Evolutionary conservation across 331 rosid genomes (phyloP).

Genomic region (Erythrophleum ivorense): DNA sequence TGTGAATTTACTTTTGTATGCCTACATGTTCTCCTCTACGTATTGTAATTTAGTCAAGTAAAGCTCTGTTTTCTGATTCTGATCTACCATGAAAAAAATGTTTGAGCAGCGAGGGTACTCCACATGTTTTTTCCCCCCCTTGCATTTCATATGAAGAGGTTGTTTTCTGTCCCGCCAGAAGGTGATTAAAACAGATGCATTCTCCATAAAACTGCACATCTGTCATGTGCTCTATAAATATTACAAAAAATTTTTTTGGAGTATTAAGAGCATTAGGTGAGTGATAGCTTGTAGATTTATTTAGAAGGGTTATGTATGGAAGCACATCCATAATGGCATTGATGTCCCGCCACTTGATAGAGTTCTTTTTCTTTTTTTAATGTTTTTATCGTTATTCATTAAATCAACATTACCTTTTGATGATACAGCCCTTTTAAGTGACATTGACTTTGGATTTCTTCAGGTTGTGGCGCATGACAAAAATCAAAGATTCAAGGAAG

Average conservation of each 20-base stretch:
- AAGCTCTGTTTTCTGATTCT: not conserved
- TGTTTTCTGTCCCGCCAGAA: constrained; percentile 8
- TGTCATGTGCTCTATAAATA: not conserved
- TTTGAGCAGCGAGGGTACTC: not conserved
- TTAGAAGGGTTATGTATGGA: constrained; percentile 35
- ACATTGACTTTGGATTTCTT: constrained; percentile 35
- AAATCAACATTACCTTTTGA: constrained; percentile 1
- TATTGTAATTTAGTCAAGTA: not conserved
- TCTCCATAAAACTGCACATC: not conserved
- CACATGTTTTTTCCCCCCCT: not conserved
- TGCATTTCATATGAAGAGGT: not conserved
- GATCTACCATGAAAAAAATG: not conserved
- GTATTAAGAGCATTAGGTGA: constrained; percentile 16
- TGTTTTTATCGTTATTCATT: not conserved
- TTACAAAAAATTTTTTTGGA: not conserved
- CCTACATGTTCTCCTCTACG: not conserved
- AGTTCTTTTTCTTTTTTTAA: not conserved
- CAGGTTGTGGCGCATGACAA: constrained; percentile 84
- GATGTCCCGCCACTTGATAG: not conserved
- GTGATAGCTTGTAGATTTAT: constrained; percentile 9
- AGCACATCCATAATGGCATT: constrained; percentile 8
- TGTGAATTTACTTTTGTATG: not conserved
- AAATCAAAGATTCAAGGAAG: constrained; percentile 76
- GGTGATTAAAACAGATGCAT: constrained; percentile 1
- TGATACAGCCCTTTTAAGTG: constrained; percentile 14